Conservation (phyloP, 106 monocot genomes). For the Dendrobium catenatum region DNA sequence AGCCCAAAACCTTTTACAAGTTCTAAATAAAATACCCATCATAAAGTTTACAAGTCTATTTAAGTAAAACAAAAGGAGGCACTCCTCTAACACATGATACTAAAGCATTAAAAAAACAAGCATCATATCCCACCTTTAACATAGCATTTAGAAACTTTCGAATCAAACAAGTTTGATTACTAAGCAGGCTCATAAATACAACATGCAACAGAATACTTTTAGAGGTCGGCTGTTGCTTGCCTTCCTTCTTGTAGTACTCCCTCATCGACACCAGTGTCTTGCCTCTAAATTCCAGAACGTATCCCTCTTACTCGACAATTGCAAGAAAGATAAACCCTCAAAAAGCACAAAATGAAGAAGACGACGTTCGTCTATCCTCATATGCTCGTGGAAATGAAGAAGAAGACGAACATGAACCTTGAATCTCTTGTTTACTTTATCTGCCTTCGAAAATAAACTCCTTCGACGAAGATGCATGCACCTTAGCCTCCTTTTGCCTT, state of each 20-base stretch:
- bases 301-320: conserved; percentile 76
- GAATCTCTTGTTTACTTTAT: too few relatives aligned
- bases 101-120: neutral
- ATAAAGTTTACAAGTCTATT: neutral
- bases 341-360: neutral
- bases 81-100: neutral
- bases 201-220: conserved; percentile 41
- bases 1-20: neutral
- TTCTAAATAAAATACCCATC: neutral
- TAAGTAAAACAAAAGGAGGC: neutral
- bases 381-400: too few relatives aligned
- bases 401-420: too few relatives aligned
- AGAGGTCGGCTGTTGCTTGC: conserved; percentile 70
- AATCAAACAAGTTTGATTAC: neutral
- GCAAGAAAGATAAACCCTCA: conserved; percentile 14
- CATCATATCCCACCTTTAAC: neutral
- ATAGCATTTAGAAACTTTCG: neutral
- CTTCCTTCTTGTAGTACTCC: conserved; percentile 86
- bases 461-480: too few relatives aligned
- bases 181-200: neutral
- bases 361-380: too few relatives aligned
- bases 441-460: too few relatives aligned
- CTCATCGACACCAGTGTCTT: conserved; percentile 87
- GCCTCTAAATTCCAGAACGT: conserved; percentile 82
- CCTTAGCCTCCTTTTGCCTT: too few relatives aligned